These are phyloP conservation scores for Russula sp. DNA, from an alignment of 768 basidiomycete species.

Conservation along the genomic window DNA sequence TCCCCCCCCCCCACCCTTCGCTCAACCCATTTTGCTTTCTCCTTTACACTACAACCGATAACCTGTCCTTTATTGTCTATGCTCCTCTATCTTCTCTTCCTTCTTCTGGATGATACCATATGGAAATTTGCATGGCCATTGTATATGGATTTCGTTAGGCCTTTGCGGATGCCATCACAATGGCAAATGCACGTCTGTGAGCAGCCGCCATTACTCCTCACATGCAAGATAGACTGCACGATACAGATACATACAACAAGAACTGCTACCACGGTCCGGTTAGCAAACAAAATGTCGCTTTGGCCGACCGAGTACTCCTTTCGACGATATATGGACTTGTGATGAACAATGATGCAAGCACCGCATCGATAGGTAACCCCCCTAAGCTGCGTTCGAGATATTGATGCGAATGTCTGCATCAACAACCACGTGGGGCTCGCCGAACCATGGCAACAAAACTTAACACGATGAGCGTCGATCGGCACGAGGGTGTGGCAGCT, in stretches of 20 bases:
- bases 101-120: background rate
- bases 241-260: background rate
- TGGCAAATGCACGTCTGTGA: background rate
- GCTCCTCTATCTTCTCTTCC: background rate
- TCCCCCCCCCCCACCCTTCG: no score
- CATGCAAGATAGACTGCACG: background rate
- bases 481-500: background rate
- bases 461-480: background rate
- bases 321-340: background rate
- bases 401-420: background rate
- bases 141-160: background rate
- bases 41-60: background rate
- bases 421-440: background rate
- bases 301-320: background rate
- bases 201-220: no score
- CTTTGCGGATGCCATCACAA: background rate
- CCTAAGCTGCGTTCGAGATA: background rate
- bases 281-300: background rate
- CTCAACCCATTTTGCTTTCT: conserved; percentile 1
- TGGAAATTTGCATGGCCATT: background rate
- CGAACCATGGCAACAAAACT: background rate
- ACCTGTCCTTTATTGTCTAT: background rate
- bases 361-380: background rate
- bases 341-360: background rate
- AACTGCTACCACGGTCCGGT: background rate